Evolutionary conservation across 2,329 filamentous ascomycete genomes (phyloP), one percentile per base, ranked within the genome.

Genomic region (Zarea fungicola): DNA sequence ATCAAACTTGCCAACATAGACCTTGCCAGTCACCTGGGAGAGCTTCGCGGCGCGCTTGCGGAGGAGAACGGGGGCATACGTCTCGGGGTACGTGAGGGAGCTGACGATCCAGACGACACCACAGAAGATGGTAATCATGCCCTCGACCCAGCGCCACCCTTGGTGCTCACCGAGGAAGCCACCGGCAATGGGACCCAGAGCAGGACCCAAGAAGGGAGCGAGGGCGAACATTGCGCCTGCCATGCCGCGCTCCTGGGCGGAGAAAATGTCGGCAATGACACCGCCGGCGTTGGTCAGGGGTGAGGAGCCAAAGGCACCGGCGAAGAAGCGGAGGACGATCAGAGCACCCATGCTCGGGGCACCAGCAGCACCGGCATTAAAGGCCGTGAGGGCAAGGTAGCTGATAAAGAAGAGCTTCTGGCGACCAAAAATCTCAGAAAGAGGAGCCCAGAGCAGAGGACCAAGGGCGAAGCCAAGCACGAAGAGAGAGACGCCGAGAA

Each of bases 291-390:
- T 84, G 7, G 80, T 82, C 52, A 85, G 64, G 1, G 81, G 78
- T 0, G 80, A 80, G 0, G 79, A 78, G 5, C 80, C 83, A 56
- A 84, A 84, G 7, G 77, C 65, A 32, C 82, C 81, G 19, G 78
- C 77, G 45, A 88, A 76, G 66, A 87, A 87, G n/a, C 85, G 78
- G 32, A 86, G 70, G n/a, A 85, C 73, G 26, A 88, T 66, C 3
- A 89, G 67, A 1, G 78, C 77, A 41, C 69, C 69, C 52, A 84
- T 80, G 55, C 77, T 81, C 49, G 77, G 67, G 0, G 77, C 68
- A 8, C 76, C 82, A 2, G 80, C 77, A 16, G 72, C 73, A 5
- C 73, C 83, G 19, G 76, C 80, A 56, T 79, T 84, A 61, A 87
- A 87, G 1, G 74, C 75, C 2, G 77, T 77, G 50, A 85, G 72